Conservation (phyloP, 257 asterid species). For the Anisodus acutangulus region DNA sequence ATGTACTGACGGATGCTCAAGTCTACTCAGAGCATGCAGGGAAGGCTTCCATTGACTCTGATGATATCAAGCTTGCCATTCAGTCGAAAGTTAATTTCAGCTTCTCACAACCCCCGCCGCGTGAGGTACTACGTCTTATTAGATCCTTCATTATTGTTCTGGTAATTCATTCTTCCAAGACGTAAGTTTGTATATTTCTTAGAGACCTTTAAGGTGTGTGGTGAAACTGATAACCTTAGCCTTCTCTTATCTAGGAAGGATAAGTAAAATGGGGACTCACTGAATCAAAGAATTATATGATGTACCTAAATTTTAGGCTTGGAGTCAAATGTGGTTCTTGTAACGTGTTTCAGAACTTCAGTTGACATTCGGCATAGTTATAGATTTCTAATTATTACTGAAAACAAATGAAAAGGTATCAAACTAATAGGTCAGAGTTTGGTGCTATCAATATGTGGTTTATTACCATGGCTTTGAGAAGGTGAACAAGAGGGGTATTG, state of each 20-base stretch:
- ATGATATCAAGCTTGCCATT: constrained; percentile 83
- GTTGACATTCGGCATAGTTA: neutral
- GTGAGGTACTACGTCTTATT: constrained; percentile 59
- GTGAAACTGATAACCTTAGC: neutral
- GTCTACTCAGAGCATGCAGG: constrained; percentile 88
- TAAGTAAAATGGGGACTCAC: neutral
- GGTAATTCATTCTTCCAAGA: neutral
- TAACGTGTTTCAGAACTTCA: neutral
- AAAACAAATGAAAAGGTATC: neutral
- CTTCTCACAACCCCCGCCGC: constrained; percentile 93
- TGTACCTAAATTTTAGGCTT: neutral
- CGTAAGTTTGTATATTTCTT: neutral
- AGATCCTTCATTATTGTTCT: constrained; percentile 13
- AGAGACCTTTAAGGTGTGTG: constrained; percentile 4
- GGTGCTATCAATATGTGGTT: neutral
- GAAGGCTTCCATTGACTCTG: constrained; percentile 70
- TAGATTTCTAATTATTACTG: neutral
- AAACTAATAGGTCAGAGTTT: neutral
- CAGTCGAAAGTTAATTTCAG: constrained; percentile 86
- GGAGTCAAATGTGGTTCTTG: neutral
- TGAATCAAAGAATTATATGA: neutral
- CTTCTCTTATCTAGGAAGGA: neutral
- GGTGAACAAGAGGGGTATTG: neutral
- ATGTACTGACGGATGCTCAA: constrained; percentile 80
- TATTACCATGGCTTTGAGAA: neutral